A percentile compares a stretch with the other conserved stretches of the same genome.
These are phyloP conservation scores for Fusarium sterilihyphosum DNA, from an alignment of 2,329 filamentous ascomycete species.

Conservation along the genomic window DNA sequence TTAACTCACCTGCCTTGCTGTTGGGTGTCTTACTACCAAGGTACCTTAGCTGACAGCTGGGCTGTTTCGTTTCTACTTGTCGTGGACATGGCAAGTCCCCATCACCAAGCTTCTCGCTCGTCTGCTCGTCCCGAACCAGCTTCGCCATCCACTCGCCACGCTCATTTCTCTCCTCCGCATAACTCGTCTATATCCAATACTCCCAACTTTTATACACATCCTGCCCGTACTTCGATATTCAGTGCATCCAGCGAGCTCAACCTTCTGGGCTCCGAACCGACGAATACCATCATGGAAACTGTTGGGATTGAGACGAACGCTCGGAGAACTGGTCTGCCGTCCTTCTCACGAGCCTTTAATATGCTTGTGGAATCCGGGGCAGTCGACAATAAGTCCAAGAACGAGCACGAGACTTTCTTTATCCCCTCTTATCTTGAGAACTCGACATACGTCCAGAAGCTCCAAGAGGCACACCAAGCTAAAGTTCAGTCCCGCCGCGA, in stretches of 20 bases:
- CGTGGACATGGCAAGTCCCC: conserved; percentile 41
- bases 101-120: conserved; percentile 37
- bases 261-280: conserved; percentile 23
- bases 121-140: conserved; percentile 36
- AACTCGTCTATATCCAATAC: conserved; percentile 21
- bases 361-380: conserved; percentile 54
- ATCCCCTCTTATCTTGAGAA: conserved; percentile 83
- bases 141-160: conserved; percentile 31
- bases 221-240: conserved; percentile 55
- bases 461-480: conserved; percentile 75
- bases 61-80: conserved; percentile 9
- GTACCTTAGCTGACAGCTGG: not conserved
- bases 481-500: conserved; percentile 64
- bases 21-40: conserved; percentile 3
- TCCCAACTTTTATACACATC: conserved; percentile 44
- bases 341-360: conserved; percentile 64
- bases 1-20: conserved; percentile 8
- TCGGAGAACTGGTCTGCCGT: conserved; percentile 51
- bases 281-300: conserved; percentile 45
- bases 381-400: conserved; percentile 39
- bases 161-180: conserved; percentile 26
- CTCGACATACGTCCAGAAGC: conserved; percentile 79
- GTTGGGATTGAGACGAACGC: conserved; percentile 45
- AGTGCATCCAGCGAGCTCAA: conserved; percentile 56
- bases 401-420: conserved; percentile 68